These are phyloP conservation scores for Volvariella volvacea DNA, from an alignment of 1,284 basidiomycete species.

Conservation along the genomic window DNA sequence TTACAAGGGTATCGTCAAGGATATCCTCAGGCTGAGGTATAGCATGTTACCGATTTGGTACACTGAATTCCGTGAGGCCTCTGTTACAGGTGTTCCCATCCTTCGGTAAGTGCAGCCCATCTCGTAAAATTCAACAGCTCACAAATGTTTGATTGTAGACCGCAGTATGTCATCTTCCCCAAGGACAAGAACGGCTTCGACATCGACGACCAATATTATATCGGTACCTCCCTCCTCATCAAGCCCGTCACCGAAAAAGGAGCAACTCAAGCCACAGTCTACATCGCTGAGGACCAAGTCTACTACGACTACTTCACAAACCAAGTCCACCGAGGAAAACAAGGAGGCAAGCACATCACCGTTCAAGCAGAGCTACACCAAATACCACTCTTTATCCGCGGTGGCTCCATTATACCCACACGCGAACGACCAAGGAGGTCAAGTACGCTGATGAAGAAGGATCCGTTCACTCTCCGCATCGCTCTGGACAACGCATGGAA, in stretches of 20 bases:
- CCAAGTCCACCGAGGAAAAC: constrained; percentile 56
- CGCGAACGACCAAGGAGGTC: constrained; percentile 85
- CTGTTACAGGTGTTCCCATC: constrained; percentile 74
- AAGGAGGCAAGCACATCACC: constrained; percentile 60
- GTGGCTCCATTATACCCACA: constrained; percentile 87
- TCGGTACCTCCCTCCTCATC: constrained; percentile 84
- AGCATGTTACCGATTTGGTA: constrained; percentile 92
- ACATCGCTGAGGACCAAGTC: constrained; percentile 86
- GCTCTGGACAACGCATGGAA: constrained; percentile 62
- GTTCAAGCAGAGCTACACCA: constrained; percentile 75
- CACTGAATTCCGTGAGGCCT: constrained; percentile 88
- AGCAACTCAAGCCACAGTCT: constrained; percentile 67
- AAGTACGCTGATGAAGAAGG: constrained; percentile 82
- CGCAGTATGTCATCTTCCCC: constrained; percentile 93
- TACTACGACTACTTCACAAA: constrained; percentile 94
- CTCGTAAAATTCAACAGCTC: constrained; percentile 1
- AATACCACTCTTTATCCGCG: constrained; percentile 84
- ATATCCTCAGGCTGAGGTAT: constrained; percentile 82
- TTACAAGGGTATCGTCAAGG: constrained; percentile 75
- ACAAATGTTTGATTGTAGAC: constrained; percentile 37
- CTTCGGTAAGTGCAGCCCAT: constrained; percentile 23
- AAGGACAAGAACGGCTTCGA: constrained; percentile 79
- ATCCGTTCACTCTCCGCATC: constrained; percentile 90
- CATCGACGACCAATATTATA: constrained; percentile 92
- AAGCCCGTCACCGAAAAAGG: constrained; percentile 86